Conservation (phyloP, 2,329 filamentous ascomycete genomes). For the Cytospora leucostoma region DNA sequence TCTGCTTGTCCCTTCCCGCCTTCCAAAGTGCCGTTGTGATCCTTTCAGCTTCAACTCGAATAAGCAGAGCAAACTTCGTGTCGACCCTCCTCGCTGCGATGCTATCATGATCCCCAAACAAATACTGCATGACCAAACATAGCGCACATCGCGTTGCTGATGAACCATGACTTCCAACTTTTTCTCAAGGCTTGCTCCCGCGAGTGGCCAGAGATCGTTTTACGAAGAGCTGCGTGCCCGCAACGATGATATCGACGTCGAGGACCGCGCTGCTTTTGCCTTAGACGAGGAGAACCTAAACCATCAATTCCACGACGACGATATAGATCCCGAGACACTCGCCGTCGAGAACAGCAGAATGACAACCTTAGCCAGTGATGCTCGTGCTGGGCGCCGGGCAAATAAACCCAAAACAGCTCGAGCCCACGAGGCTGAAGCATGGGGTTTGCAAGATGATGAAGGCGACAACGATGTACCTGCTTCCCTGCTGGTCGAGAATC, state of each 20-base stretch:
- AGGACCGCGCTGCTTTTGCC: conserved; percentile 45
- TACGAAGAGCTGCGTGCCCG: conserved; percentile 50
- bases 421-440: conserved; percentile 23
- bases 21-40: neutral
- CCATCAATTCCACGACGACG: conserved; percentile 53
- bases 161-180: conserved; percentile 49
- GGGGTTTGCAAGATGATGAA: conserved; percentile 49
- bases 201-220: conserved; percentile 44
- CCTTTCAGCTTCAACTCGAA: neutral
- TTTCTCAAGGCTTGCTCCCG: conserved; percentile 47
- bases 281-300: conserved; percentile 57
- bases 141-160: conserved; percentile 14
- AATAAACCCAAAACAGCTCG: conserved; percentile 6
- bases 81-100: conserved; percentile 13
- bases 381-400: conserved; percentile 27
- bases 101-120: conserved; percentile 21
- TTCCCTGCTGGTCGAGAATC: conserved; percentile 62
- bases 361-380: conserved; percentile 35
- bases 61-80: conserved; percentile 4
- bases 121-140: conserved; percentile 6
- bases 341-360: conserved; percentile 49
- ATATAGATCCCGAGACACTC: conserved; percentile 47
- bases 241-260: conserved; percentile 44
- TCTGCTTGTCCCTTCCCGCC: neutral
- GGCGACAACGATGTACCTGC: conserved; percentile 63